These are phyloP conservation scores for Cryphonectria carpinicola DNA, from an alignment of 2,329 filamentous ascomycete species.

Conservation along the genomic window DNA sequence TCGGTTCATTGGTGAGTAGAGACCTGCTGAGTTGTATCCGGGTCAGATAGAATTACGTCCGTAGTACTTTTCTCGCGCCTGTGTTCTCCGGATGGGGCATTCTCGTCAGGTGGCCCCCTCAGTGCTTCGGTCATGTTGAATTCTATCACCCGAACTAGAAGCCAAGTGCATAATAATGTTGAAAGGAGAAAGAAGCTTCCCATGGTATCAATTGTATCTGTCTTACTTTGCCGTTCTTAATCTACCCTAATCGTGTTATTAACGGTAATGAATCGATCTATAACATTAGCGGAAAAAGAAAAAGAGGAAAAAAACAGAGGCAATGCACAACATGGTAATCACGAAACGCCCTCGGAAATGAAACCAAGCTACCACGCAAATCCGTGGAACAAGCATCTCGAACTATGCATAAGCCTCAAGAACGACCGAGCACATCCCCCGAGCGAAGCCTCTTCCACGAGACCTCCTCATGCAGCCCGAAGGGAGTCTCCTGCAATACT, in stretches of 20 bases:
- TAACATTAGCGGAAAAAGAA: background rate
- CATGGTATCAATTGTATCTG: background rate
- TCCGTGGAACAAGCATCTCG: background rate
- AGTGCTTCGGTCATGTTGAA: background rate
- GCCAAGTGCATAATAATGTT: background rate
- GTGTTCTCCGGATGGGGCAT: background rate
- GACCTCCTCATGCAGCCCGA: background rate
- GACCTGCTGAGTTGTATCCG: background rate
- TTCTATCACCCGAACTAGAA: background rate
- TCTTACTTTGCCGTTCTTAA: background rate
- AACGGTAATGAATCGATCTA: background rate
- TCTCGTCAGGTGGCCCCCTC: background rate
- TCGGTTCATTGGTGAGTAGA: slow-evolving; percentile 15
- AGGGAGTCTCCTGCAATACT: background rate
- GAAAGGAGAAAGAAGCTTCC: background rate
- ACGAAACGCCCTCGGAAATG: background rate
- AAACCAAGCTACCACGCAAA: background rate
- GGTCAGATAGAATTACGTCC: slow-evolving; percentile 19
- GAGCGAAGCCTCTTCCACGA: background rate
- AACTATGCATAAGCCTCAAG: background rate
- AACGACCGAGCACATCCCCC: background rate
- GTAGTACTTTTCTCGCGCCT: slow-evolving; percentile 8
- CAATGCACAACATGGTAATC: background rate
- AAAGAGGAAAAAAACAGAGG: too few species aligned
- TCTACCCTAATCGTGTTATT: background rate